Conservation (phyloP, 73 alveolate genomes). For the Stentor coeruleus region DNA sequence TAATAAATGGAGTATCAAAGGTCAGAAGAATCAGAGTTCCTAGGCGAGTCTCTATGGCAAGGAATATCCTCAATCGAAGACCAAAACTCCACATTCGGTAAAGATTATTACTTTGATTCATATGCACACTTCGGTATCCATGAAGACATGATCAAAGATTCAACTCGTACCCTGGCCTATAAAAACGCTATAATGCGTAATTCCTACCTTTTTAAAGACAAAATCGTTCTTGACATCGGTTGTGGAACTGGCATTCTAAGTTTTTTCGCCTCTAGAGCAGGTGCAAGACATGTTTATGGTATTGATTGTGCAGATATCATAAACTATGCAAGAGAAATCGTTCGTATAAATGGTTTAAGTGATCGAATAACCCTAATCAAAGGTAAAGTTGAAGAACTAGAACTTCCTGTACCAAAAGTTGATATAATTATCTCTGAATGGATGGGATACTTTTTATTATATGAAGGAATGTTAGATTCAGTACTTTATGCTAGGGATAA, state of each 20-base stretch:
- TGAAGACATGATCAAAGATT: conserved; percentile 96
- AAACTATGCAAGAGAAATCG: conserved; percentile 80
- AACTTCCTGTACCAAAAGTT: conserved; percentile 84
- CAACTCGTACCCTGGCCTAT: conserved; percentile 78
- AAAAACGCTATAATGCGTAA: conserved; percentile 83
- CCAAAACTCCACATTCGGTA: conserved; percentile 27
- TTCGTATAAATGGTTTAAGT: conserved; percentile 69
- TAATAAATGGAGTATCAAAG: not conserved
- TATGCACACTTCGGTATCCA: conserved; percentile 84
- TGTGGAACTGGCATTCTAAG: conserved; percentile 96
- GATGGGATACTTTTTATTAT: conserved; percentile 94
- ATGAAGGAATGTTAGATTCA: conserved; percentile 90
- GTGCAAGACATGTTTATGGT: conserved; percentile 95
- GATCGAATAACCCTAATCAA: conserved; percentile 80
- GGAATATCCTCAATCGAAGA: not conserved
- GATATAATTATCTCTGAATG: conserved; percentile 94
- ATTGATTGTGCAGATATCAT: conserved; percentile 94
- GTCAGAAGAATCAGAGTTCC: not conserved
- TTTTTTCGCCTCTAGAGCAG: conserved; percentile 95
- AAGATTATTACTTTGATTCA: conserved; percentile 86
- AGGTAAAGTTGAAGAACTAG: conserved; percentile 93
- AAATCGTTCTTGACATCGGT: conserved; percentile 95
- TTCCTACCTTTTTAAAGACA: conserved; percentile 74
- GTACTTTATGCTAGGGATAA: conserved; percentile 89
- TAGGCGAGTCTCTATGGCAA: not conserved